These are phyloP conservation scores for Aspergillus haitiensis DNA, from an alignment of 495 filamentous ascomycete genomes.

Conservation along the genomic window DNA sequence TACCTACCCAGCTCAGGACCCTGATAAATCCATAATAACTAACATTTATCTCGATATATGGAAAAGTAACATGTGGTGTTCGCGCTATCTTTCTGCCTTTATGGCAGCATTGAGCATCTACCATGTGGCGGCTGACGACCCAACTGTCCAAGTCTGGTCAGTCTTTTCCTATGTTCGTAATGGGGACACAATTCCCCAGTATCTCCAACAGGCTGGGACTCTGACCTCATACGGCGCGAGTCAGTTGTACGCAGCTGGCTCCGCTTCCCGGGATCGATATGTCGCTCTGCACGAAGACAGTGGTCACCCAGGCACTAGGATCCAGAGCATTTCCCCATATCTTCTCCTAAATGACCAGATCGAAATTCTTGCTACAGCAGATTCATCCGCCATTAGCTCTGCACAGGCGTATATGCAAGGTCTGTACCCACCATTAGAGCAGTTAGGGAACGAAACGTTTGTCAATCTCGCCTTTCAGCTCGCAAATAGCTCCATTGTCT, in stretches of 20 bases:
- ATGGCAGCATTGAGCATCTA: constrained; percentile 15
- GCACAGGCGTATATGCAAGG: constrained; percentile 79
- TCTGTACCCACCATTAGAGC: constrained; percentile 68
- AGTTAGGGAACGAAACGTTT: constrained; percentile 41
- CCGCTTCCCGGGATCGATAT: constrained; percentile 61
- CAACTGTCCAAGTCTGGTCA: constrained; percentile 60
- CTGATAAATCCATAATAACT: background rate
- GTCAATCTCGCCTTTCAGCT: constrained; percentile 41
- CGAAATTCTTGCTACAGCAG: constrained; percentile 44
- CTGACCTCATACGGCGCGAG: constrained; percentile 71
- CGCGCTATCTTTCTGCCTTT: constrained; percentile 12
- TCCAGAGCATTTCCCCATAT: constrained; percentile 44
- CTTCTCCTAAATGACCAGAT: constrained; percentile 50
- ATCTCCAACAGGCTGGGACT: constrained; percentile 43
- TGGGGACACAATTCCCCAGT: constrained; percentile 70
- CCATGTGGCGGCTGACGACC: constrained; percentile 29
- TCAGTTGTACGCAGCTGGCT: constrained; percentile 62
- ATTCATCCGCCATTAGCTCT: constrained; percentile 56
- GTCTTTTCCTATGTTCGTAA: constrained; percentile 71
- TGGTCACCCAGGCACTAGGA: constrained; percentile 38
- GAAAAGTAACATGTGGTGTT: constrained; percentile 21
- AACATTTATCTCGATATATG: background rate
- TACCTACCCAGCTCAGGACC: background rate
- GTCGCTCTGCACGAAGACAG: constrained; percentile 42
- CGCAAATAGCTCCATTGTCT: constrained; percentile 58